phyloP scores from a whole-genome alignment of 495 filamentous ascomycete genomes.

The Trichodelitschia bisporula region DNA sequence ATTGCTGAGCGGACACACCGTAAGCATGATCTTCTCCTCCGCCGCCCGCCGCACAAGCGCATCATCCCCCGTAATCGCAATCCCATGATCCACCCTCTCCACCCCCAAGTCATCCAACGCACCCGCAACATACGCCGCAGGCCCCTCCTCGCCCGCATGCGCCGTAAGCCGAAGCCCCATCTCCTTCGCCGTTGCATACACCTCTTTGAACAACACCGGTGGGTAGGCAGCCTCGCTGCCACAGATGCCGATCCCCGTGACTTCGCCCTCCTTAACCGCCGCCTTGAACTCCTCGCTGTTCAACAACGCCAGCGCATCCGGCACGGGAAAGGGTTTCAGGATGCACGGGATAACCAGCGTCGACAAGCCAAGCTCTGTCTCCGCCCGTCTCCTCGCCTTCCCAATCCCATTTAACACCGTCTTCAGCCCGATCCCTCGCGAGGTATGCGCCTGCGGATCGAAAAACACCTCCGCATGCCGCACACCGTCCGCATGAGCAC shows the following conservation, averaged over 20 bases:
- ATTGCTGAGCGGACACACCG: constrained; percentile 53
- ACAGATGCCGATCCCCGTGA: constrained; percentile 43
- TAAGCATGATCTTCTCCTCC: constrained; percentile 29
- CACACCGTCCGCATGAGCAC: constrained; percentile 37
- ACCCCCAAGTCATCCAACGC: constrained; percentile 33
- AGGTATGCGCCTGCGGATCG: constrained; percentile 49
- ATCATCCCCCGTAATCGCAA: constrained; percentile 34
- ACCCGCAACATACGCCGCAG: constrained; percentile 34
- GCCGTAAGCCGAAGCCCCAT: constrained; percentile 33
- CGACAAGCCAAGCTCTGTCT: constrained; percentile 34
- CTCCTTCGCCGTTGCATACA: constrained; percentile 27
- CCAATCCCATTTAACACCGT: constrained; percentile 35
- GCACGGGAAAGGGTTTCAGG: constrained; percentile 38
- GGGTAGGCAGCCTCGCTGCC: constrained; percentile 38
- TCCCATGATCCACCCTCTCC: constrained; percentile 48
- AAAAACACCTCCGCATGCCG: constrained; percentile 61
- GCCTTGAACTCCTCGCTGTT: constrained; percentile 23
- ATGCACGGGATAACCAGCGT: constrained; percentile 44
- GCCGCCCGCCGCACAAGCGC: constrained; percentile 33
- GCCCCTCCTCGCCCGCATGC: constrained; percentile 57
- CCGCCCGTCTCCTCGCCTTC: constrained; percentile 31
- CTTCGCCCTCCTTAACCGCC: constrained; percentile 21
- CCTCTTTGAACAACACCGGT: constrained; percentile 33
- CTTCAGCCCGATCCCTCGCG: constrained; percentile 32
- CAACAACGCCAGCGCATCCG: constrained; percentile 21